Conservation (phyloP, 2,329 filamentous ascomycete genomes). For the Trichoderma harzianum region DNA sequence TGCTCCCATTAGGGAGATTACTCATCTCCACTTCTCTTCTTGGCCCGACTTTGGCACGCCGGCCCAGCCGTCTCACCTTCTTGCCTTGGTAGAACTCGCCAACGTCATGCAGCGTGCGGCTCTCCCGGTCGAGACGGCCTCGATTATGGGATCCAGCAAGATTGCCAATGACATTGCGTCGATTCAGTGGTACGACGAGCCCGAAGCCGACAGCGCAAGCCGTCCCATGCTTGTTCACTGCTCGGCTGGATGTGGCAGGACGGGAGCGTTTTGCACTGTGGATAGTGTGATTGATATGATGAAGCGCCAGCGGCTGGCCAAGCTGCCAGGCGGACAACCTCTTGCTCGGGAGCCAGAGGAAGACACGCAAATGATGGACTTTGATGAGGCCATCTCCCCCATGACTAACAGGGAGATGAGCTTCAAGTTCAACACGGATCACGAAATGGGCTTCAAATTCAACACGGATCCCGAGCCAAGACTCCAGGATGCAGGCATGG, state of each 20-base stretch:
- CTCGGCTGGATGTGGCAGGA: conserved; percentile 91
- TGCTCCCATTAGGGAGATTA: conserved; percentile 83
- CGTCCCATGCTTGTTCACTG: conserved; percentile 90
- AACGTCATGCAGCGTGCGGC: conserved; percentile 66
- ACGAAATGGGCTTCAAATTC: conserved; percentile 25
- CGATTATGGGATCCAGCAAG: conserved; percentile 32
- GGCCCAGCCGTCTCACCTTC: conserved; percentile 79
- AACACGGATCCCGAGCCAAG: conserved; percentile 21
- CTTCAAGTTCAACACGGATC: conserved; percentile 21
- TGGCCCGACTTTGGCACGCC: conserved; percentile 98
- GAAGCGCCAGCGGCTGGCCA: conserved; percentile 67
- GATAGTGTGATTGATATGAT: conserved; percentile 96
- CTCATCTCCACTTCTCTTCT: conserved; percentile 89
- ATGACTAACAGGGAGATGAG: conserved; percentile 25
- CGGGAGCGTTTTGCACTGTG: conserved; percentile 93
- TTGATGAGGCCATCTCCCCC: conserved; percentile 31
- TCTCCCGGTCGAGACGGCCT: conserved; percentile 45
- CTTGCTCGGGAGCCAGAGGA: conserved; percentile 36
- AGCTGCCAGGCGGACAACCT: conserved; percentile 22
- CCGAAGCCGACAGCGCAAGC: conserved; percentile 49
- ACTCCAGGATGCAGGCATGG: conserved; percentile 19
- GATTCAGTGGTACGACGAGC: conserved; percentile 54
- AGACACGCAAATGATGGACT: conserved; percentile 45
- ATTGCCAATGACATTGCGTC: conserved; percentile 30
- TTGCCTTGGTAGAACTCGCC: conserved; percentile 85